These are phyloP conservation scores for Viola pubescens DNA, from an alignment of 441 rosid genomes.

Conservation along the genomic window DNA sequence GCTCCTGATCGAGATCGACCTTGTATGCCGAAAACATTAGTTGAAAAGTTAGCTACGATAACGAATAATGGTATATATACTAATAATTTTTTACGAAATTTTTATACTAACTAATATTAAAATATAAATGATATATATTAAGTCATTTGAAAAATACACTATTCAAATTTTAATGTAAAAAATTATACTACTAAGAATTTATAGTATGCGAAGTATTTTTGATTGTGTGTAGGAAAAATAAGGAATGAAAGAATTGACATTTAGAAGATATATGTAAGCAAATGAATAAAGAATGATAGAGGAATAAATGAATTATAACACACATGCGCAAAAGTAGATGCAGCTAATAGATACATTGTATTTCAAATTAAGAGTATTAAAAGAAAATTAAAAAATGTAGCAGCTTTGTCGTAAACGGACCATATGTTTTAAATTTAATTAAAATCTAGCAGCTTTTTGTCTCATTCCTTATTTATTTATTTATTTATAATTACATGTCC, in stretches of 20 bases:
- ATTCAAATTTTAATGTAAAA: no score
- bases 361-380: not conserved
- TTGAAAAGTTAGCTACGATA: no score
- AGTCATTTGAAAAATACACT: no score
- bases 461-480: conserved; percentile 14
- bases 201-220: no score
- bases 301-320: conserved; percentile 3
- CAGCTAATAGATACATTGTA: conserved; percentile 36
- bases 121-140: no score
- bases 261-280: not conserved
- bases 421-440: conserved; percentile 2
- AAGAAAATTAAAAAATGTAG: conserved; percentile 2
- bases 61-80: no score
- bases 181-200: no score
- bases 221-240: no score
- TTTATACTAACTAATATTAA: no score
- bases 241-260: not conserved
- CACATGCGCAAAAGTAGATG: conserved; percentile 4
- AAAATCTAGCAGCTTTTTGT: conserved; percentile 24
- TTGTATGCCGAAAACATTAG: no score
- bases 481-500: not conserved
- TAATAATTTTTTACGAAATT: no score
- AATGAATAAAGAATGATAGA: conserved; percentile 13
- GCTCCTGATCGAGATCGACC: no score
- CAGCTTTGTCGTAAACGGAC: conserved; percentile 29